Conservation (phyloP, 441 rosid species). For the Populus hybrid region DNA sequence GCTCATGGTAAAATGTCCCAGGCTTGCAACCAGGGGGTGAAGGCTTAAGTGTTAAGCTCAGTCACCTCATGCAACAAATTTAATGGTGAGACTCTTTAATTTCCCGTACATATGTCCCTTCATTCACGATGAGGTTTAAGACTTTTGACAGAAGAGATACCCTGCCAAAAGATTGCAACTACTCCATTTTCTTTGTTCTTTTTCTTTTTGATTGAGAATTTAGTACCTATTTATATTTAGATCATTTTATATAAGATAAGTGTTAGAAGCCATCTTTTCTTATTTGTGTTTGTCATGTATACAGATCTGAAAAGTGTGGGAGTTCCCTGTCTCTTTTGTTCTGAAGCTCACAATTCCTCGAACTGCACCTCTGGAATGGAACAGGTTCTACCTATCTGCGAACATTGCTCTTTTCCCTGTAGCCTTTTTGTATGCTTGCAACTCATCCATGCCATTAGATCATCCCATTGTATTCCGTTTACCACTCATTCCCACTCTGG, state of each 20-base stretch:
- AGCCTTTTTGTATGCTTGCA: conserved; percentile 66
- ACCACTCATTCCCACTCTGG: conserved; percentile 78
- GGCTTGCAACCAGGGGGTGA: no score
- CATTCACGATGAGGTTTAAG: neutral
- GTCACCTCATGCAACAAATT: no score
- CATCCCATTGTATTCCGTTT: conserved; percentile 79
- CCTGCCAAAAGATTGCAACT: neutral
- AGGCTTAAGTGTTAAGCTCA: no score
- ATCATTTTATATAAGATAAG: conserved; percentile 1
- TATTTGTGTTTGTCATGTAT: conserved; percentile 13
- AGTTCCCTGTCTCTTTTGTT: conserved; percentile 59
- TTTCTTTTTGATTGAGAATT: neutral
- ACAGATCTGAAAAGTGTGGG: conserved; percentile 77
- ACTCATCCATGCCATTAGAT: conserved; percentile 68
- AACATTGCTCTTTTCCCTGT: conserved; percentile 80
- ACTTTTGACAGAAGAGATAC: neutral
- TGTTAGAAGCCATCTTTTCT: neutral
- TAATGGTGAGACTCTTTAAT: no score
- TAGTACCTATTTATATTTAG: neutral
- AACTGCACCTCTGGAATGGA: conserved; percentile 76
- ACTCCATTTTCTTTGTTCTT: neutral
- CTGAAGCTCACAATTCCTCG: conserved; percentile 80
- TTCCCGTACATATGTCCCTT: neutral
- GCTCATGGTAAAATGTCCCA: no score
- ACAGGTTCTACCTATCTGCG: conserved; percentile 67